Base-by-base conservation (phyloP, 73 alveolate genomes). In the Effrenium voratum region DNA sequence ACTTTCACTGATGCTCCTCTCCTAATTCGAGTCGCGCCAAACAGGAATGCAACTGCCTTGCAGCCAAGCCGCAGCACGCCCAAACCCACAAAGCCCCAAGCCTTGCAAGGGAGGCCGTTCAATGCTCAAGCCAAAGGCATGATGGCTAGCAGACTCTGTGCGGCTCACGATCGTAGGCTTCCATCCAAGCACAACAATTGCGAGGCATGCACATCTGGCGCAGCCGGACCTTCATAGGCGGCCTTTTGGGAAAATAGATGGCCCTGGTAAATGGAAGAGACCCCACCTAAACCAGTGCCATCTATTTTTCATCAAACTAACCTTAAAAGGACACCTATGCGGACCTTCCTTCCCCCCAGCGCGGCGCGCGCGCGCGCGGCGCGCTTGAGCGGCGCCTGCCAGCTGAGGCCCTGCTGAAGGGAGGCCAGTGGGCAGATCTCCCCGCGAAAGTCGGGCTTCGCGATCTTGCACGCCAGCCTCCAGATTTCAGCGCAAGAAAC, bases 381-480 rank as follows among this genome's bases (percentile, higher is more conserved):
- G n/a, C n/a, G n/a, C n/a, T n/a, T n/a, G n/a, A n/a, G n/a, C 13
- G 36, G 13, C 46, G 22, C 95, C 95, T 87, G 95, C 95, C 95
- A 87, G 72, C 85, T 59, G 45, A 47, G 46, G 16, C 72, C 72
- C 12, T 49, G 12, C 15, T 36, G 41, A 41, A 68, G 85, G 36
- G 16, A 12, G 40, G 95, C 85, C 95, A 87, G 57, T 38, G 95
- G 59, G 76, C 95, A 87, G 50, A 72, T 59, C 85, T 87, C 84
- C 22, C 85, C 72, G 38, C 95, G 95, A 84, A 87, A 87, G 70
- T 70, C 44, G 72, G 95, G 95, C 66, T 70, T 87, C 40, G 95
- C 95, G 50, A 87, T 66, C 84, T 87, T 87, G 72, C 95, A 87
- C 34, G 85, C 95, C 50, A 87, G 95, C 95, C 95, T 87, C 13